Evolutionary conservation across 441 rosid genomes (phyloP).

Genomic region (Isatis lusitanica): DNA sequence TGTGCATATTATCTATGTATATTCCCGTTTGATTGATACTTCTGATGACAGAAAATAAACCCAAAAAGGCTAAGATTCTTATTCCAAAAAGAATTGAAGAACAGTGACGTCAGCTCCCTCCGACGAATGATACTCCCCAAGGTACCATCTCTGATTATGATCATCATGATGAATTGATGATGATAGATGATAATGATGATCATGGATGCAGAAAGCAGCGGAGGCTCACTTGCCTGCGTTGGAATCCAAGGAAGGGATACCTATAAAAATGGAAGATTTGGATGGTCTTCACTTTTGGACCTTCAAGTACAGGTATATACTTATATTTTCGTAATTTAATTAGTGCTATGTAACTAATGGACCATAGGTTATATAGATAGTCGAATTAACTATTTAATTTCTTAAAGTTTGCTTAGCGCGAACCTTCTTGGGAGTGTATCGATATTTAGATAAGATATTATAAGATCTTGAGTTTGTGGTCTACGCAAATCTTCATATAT

Average conservation of each 20-base stretch:
- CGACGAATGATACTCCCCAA: conserved; percentile 94
- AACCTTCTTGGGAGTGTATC: neutral
- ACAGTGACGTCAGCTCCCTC: conserved; percentile 91
- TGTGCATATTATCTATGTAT: neutral
- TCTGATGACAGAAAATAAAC: conserved; percentile 57
- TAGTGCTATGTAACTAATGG: neutral
- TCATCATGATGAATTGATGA: neutral
- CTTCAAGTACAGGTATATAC: conserved; percentile 81
- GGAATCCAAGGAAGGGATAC: conserved; percentile 85
- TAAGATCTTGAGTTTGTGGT: neutral
- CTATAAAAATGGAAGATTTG: conserved; percentile 72
- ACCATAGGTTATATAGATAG: neutral
- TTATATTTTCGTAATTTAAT: neutral
- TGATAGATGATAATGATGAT: conserved; percentile 3
- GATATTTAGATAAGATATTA: neutral
- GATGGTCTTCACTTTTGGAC: conserved; percentile 85
- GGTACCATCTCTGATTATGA: conserved; percentile 43
- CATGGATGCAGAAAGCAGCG: conserved; percentile 68
- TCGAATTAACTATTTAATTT: neutral
- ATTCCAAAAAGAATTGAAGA: conserved; percentile 92
- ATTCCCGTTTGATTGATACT: neutral
- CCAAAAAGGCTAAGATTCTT: conserved; percentile 67
- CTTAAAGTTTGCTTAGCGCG: neutral
- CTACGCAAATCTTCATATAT: neutral
- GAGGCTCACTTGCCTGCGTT: conserved; percentile 82